phyloP scores from a whole-genome alignment of 164 flowering plant genomes.

The Vitis vinifera region DNA sequence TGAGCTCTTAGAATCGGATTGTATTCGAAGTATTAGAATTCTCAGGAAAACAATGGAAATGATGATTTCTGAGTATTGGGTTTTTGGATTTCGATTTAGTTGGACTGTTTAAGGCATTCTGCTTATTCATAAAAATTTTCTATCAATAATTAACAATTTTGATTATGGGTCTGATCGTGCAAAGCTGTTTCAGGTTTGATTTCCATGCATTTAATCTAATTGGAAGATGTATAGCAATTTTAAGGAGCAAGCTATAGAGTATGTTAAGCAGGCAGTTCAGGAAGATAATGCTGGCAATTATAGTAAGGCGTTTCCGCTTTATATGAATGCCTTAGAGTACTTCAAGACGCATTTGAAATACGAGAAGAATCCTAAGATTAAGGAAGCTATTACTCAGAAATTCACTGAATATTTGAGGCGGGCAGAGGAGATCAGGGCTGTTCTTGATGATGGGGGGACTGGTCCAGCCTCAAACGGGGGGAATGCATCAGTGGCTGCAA shows the following conservation, averaged over 20 bases:
- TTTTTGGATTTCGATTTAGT: too few species aligned
- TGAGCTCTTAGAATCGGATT: too few species aligned
- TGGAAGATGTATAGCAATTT: conserved; percentile 90
- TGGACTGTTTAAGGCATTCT: too few species aligned
- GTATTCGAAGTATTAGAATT: too few species aligned
- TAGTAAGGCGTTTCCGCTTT: conserved; percentile 86
- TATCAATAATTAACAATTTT: too few species aligned
- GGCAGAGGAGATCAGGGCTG: conserved; percentile 97
- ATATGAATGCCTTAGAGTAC: conserved; percentile 96
- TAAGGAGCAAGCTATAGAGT: conserved; percentile 96
- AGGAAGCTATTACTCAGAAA: conserved; percentile 88
- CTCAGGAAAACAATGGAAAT: too few species aligned
- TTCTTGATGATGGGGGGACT: conserved; percentile 81
- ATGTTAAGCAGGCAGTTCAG: conserved; percentile 90
- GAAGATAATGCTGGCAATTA: conserved; percentile 98
- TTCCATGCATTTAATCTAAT: too few species aligned
- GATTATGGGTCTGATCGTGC: too few species aligned
- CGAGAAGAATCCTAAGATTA: conserved; percentile 94
- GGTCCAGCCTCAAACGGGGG: conserved; percentile 76
- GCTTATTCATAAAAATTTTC: too few species aligned
- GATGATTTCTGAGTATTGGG: too few species aligned
- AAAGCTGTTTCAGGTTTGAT: too few species aligned
- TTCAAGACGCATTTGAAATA: conserved; percentile 93
- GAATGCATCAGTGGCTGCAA: conserved; percentile 70
- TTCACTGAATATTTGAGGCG: conserved; percentile 93